Percentiles rank a stretch among this genome's conserved stretches.
These are phyloP conservation scores for Astragalus membranaceus DNA, from an alignment of 306 rosid species.

Conservation along the genomic window DNA sequence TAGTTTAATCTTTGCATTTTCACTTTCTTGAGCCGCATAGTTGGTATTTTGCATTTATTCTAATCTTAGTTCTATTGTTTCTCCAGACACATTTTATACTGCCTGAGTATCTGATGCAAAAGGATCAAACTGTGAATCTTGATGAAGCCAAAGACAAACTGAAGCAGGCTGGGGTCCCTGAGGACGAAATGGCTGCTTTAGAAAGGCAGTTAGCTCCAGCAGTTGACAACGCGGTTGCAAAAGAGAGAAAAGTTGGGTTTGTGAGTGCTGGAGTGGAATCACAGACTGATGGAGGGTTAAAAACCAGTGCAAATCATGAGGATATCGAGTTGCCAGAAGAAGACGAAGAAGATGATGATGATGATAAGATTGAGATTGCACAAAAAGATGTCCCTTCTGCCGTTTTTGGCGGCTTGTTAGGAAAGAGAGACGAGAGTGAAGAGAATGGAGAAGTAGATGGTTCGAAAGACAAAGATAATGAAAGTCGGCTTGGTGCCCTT, in stretches of 20 bases:
- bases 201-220: conserved; percentile 82
- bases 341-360: conserved; percentile 73
- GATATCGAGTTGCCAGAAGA: conserved; percentile 84
- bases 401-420: conserved; percentile 75
- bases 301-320: conserved; percentile 40
- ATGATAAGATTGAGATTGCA: conserved; percentile 59
- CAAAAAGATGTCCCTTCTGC: conserved; percentile 87
- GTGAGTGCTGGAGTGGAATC: conserved; percentile 86
- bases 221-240: conserved; percentile 19
- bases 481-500: conserved; percentile 75
- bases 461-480: conserved; percentile 36
- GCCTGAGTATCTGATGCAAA: conserved; percentile 85
- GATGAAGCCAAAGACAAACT: conserved; percentile 93
- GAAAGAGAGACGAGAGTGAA: conserved; percentile 56
- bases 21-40: not conserved
- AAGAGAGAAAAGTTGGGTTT: conserved; percentile 68
- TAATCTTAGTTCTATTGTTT: conserved; percentile 14
- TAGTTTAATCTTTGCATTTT: conserved; percentile 2
- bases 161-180: conserved; percentile 85
- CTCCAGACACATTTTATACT: conserved; percentile 77
- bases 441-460: conserved; percentile 30
- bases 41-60: not conserved
- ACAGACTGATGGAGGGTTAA: conserved; percentile 44
- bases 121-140: conserved; percentile 72
- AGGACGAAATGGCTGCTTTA: conserved; percentile 93